Base-by-base conservation (phyloP, 2,329 filamentous ascomycete species). In the Phyllachora maydis region DNA sequence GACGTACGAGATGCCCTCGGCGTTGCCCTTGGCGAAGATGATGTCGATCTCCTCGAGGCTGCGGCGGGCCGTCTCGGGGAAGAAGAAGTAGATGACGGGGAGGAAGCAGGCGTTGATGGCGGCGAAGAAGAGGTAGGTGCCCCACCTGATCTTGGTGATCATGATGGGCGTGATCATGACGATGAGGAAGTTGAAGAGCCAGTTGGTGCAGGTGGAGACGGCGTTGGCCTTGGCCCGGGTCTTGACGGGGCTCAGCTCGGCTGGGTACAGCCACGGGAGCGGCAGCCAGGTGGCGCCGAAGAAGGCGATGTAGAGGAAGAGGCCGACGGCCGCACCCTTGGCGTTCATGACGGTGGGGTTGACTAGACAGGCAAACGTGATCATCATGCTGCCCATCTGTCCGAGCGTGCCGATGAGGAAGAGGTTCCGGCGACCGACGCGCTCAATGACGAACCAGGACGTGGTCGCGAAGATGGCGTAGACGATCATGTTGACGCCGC, bases 41-140 rank as follows among this genome's bases (percentile, higher is more conserved):
- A 63, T 55, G 36, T 78, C 71, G 44, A 78, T 66, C 40, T 77
- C 71, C 42, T 77, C 71, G 16, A 76, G 51, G 9, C 54, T 63
- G 6, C 61, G 56, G 31, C 42, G 38, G 35, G 54, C 50, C 4
- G 63, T 65, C 36, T 65, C 61, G 0, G 60, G 59, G 30, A 59
- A 60, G 33, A 59, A 53, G 29, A 60, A 44, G 35, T 52, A 60
- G 10, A 60, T 56, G 24, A 57, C 47, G 2, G 59, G 58, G 20
- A 64, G 40, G 33, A 64, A 60, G 11, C 46, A 42, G 18, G 52
- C 55, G 41, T 60, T 63, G 34, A 61, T 50, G n/a, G 51, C 47
- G 2, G 57, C 54, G 40, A 59, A 68, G 31, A 66, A 56, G 21
- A 64, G 48, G 38, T 59, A 65, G 25, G 56, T 65, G 25, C 50